Evolutionary conservation across 2,329 filamentous ascomycete genomes (phyloP).

Genomic region (Colletotrichum zoysiae): DNA sequence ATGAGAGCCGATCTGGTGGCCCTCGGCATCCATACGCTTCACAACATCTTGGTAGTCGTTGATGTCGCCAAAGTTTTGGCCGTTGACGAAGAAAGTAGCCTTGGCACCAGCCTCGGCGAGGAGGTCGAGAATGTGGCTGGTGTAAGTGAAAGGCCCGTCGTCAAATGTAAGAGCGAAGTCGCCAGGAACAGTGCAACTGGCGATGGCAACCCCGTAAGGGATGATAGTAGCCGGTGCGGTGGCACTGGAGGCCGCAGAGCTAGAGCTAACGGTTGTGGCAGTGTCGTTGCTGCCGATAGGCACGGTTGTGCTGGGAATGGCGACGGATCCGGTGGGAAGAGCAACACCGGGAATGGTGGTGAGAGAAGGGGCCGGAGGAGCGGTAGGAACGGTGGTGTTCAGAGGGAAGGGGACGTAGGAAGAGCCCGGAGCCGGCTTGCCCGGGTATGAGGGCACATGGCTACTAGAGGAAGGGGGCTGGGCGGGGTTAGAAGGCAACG

Average conservation of each 20-base stretch:
- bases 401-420: constrained; percentile 27
- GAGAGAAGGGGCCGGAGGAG: constrained; percentile 16
- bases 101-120: constrained; percentile 49
- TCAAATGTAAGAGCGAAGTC: constrained; percentile 61
- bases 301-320: constrained; percentile 32
- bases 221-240: constrained; percentile 49
- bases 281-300: constrained; percentile 38
- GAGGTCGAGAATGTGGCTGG: constrained; percentile 55
- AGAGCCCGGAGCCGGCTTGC: constrained; percentile 23
- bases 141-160: constrained; percentile 60
- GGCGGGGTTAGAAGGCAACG: background rate
- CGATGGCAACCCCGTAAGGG: constrained; percentile 51
- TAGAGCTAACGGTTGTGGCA: background rate
- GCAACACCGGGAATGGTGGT: constrained; percentile 29
- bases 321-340: constrained; percentile 28
- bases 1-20: constrained; percentile 58
- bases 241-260: constrained; percentile 44
- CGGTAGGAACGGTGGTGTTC: constrained; percentile 32
- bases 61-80: constrained; percentile 56
- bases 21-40: constrained; percentile 55
- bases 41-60: constrained; percentile 56
- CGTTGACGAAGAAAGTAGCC: constrained; percentile 59
- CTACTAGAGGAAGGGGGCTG: constrained; percentile 26
- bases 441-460: constrained; percentile 26
- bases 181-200: constrained; percentile 51